These are phyloP conservation scores for Orychophragmus violaceus DNA, from an alignment of 345 rosid species.

Conservation along the genomic window DNA sequence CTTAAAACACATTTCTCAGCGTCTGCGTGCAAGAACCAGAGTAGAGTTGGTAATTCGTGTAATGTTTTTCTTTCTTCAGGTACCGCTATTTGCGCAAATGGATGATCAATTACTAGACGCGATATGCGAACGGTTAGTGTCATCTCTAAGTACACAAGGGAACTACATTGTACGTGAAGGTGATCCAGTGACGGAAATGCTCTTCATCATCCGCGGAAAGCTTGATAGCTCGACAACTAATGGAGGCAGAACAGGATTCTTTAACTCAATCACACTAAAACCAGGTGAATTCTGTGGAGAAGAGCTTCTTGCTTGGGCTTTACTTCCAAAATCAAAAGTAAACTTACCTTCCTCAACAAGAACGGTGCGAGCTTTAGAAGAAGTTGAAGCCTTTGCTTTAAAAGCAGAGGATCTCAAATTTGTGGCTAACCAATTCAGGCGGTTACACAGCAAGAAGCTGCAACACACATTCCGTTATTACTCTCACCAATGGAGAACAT, in stretches of 20 bases:
- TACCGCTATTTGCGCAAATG: slow-evolving; percentile 60
- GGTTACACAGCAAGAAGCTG: slow-evolving; percentile 59
- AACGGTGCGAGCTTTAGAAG: slow-evolving; percentile 49
- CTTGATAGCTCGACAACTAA: slow-evolving; percentile 59
- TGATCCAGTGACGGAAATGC: slow-evolving; percentile 58
- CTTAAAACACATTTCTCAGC: neutral
- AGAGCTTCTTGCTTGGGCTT: slow-evolving; percentile 64
- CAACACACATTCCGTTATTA: slow-evolving; percentile 58
- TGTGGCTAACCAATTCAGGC: slow-evolving; percentile 56
- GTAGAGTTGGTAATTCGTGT: neutral
- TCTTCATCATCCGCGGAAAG: slow-evolving; percentile 51
- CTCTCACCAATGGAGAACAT: slow-evolving; percentile 64
- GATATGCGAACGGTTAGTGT: slow-evolving; percentile 53
- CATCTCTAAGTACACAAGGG: slow-evolving; percentile 53
- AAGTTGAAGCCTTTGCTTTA: slow-evolving; percentile 62
- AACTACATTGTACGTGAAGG: slow-evolving; percentile 60
- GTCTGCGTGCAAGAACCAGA: neutral
- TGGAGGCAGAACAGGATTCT: slow-evolving; percentile 63
- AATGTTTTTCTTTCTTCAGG: slow-evolving; percentile 27
- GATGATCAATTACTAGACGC: slow-evolving; percentile 64
- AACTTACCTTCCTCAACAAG: slow-evolving; percentile 60
- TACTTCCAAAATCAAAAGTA: slow-evolving; percentile 46
- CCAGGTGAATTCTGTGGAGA: slow-evolving; percentile 68
- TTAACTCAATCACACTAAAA: slow-evolving; percentile 44
- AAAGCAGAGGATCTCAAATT: slow-evolving; percentile 58